Conservation (phyloP, 2,329 filamentous ascomycete species). For the Aphanocladium album region DNA sequence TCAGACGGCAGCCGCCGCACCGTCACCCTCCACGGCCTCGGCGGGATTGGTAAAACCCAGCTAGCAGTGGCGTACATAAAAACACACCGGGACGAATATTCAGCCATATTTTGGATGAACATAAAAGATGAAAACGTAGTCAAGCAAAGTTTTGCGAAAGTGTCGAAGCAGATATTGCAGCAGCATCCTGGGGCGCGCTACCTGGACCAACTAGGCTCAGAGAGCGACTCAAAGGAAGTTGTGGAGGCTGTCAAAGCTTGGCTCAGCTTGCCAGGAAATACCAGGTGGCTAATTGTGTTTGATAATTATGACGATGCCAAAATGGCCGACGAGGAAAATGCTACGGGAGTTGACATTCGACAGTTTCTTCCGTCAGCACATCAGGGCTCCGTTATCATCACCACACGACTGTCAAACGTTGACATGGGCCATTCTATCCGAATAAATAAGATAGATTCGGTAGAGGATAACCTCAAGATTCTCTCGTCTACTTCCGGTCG, state of each 20-base stretch:
- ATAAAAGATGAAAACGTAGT: constrained; percentile 32
- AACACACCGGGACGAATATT: constrained; percentile 30
- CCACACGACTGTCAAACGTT: constrained; percentile 30
- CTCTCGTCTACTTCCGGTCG: constrained; percentile 22
- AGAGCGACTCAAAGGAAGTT: constrained; percentile 23
- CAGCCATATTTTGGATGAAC: constrained; percentile 40
- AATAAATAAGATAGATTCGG: constrained; percentile 28
- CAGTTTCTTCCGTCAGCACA: constrained; percentile 26
- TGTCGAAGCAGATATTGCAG: constrained; percentile 24
- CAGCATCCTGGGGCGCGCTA: constrained; percentile 22
- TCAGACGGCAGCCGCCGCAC: constrained; percentile 12
- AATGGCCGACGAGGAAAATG: constrained; percentile 1
- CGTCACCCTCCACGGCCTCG: constrained; percentile 35
- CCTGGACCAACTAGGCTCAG: constrained; percentile 19
- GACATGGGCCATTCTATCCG: constrained; percentile 28
- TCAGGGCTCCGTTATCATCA: constrained; percentile 38
- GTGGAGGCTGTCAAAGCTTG: constrained; percentile 31
- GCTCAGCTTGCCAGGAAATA: constrained; percentile 31
- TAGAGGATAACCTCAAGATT: constrained; percentile 27
- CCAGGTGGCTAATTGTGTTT: constrained; percentile 34
- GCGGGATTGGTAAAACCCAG: constrained; percentile 42
- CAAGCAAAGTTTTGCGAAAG: constrained; percentile 28
- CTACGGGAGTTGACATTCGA: constrained; percentile 24
- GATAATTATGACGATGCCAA: constrained; percentile 35
- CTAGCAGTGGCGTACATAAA: constrained; percentile 32